Conservation (phyloP, 108 stramenopile genomes). For the Tribonema minus region DNA sequence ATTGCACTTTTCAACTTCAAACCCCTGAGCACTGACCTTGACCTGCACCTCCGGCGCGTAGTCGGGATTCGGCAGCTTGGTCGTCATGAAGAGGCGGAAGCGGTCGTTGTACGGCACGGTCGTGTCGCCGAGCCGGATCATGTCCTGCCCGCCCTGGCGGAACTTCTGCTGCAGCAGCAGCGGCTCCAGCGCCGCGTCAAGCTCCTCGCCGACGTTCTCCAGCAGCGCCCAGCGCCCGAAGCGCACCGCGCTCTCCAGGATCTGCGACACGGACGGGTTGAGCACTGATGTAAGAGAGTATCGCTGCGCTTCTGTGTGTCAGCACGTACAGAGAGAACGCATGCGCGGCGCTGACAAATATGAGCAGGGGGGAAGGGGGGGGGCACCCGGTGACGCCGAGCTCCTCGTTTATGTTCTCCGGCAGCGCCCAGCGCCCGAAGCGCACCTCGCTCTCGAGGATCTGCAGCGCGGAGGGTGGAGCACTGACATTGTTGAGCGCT, state of each 20-base stretch:
- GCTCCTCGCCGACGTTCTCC: slow-evolving; percentile 64
- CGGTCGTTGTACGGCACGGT: slow-evolving; percentile 64
- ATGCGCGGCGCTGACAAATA: too few species aligned
- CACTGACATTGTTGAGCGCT: too few species aligned
- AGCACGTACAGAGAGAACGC: too few species aligned
- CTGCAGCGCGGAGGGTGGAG: too few species aligned
- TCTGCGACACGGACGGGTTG: too few species aligned
- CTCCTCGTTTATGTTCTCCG: slow-evolving; percentile 65
- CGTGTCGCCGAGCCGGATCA: slow-evolving; percentile 67
- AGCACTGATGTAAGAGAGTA: too few species aligned
- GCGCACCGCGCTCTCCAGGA: slow-evolving; percentile 62
- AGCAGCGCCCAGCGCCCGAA: slow-evolving; percentile 68
- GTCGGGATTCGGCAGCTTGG: slow-evolving; percentile 64
- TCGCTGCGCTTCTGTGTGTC: too few species aligned
- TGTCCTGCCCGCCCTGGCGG: slow-evolving; percentile 64
- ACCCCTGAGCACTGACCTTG: too few species aligned
- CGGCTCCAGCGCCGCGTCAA: slow-evolving; percentile 67
- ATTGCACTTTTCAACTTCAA: too few species aligned
- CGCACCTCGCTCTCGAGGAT: slow-evolving; percentile 63
- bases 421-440: slow-evolving; percentile 66
- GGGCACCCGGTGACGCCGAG: too few species aligned
- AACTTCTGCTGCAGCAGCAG: slow-evolving; percentile 65
- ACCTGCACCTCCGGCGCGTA: slow-evolving; percentile 74
- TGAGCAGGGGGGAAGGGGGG: too few species aligned
- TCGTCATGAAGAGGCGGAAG: slow-evolving; percentile 65